Base-by-base conservation (phyloP, 2,329 filamentous ascomycete species). In the Thielaviopsis cerberus region DNA sequence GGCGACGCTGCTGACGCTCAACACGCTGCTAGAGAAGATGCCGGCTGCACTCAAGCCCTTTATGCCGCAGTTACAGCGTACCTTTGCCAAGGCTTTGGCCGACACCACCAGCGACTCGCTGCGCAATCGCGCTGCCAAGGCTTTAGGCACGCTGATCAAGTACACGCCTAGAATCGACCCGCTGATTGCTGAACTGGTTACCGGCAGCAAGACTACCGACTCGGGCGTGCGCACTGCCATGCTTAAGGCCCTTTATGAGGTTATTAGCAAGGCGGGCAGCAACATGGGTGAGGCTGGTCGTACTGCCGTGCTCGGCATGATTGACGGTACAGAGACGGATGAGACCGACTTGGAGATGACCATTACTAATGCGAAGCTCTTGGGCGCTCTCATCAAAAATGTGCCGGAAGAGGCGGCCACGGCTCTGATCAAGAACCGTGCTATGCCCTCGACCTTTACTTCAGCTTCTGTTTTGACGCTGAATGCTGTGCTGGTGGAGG, bases 11-110 rank as follows among this genome's bases (percentile, higher is more conserved):
- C 78, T 94, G 57, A 95, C 92, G 0, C 80, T 98, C 63, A 97
- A 96, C 74, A 95, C 94, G 64, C 74, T 98, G 27, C 76, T 98
- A 41, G 89, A 95, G 71, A 98, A 97, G 78, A 97, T 98, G 69
- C 92, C 92, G 0, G 81, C 86, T 10, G 91, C 94, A 64, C 78
- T 98, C 61, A 96, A 97, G 72, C 92, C 92, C 3, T 98, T 98
- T 79, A 73, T 98, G 67, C 92, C 92, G 10, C 92, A 98, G 68
- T 78, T 98, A 57, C 92, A 98, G 71, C 82, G 92, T 61, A 98
- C 92, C 0, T 98, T 98, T 73, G 91, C 92, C 59, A 94, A 96
- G 71, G 91, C 90, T 50, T 77, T 98, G 54, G 92, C 92, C 2
- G 94, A 98, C 70, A 83, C 89, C 0, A 87, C 89, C 0, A 97